These are phyloP conservation scores for Sambucus nigra DNA, from an alignment of 129 eudicot genomes.

Conservation along the genomic window DNA sequence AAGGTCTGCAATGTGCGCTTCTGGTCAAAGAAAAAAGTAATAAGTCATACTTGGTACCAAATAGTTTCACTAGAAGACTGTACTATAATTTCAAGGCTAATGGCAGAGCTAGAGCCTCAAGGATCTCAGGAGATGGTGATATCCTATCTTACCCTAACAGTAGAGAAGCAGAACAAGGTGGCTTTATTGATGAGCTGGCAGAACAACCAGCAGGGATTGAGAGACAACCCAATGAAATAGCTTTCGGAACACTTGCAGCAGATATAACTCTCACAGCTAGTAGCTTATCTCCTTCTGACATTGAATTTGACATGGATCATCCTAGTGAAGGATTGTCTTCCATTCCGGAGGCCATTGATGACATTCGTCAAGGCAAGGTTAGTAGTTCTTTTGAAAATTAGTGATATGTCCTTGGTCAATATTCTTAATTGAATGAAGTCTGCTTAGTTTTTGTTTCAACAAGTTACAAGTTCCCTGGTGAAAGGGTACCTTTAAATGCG, in stretches of 20 bases:
- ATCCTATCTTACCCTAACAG: too few species aligned
- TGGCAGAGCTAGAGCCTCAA: slow-evolving; percentile 4
- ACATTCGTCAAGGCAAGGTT: slow-evolving; percentile 79
- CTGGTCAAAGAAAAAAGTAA: neutral
- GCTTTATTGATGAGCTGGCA: too few species aligned
- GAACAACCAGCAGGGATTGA: too few species aligned
- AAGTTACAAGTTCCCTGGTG: too few species aligned
- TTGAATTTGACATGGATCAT: slow-evolving; percentile 53
- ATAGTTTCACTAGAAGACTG: neutral
- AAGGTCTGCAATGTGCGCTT: neutral
- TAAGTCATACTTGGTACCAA: neutral
- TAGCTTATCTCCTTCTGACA: slow-evolving; percentile 23
- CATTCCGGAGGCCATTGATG: slow-evolving; percentile 74
- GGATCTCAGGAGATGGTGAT: neutral
- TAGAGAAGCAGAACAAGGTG: too few species aligned
- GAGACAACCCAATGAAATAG: too few species aligned
- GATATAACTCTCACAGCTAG: slow-evolving; percentile 42
- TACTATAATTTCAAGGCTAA: neutral
- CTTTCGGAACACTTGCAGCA: too few species aligned
- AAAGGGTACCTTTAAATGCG: too few species aligned
- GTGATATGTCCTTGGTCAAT: too few species aligned
- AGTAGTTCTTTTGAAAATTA: too few species aligned
- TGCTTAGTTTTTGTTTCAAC: too few species aligned
- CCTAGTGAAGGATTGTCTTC: slow-evolving; percentile 65
- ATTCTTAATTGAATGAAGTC: too few species aligned